Base-by-base conservation (phyloP, 176 grass and related monocot species). In the Tillandsia leiboldiana region DNA sequence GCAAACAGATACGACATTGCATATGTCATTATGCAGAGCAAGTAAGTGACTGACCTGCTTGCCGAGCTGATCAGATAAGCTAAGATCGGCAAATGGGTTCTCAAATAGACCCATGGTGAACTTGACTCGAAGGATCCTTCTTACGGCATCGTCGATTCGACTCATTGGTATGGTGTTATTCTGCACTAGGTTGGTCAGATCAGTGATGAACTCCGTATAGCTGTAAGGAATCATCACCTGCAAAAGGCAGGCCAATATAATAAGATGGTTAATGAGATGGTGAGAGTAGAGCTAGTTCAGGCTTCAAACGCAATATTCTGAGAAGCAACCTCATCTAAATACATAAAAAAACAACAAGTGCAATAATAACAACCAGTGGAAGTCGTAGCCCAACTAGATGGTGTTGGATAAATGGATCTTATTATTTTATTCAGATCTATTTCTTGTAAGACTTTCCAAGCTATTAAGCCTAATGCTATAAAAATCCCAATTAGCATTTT, bases 81-180 rank as follows among this genome's bases (percentile, higher is more conserved):
- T 77, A 53, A 11, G 10, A 58, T 78, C 65, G 9, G 24, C 72
- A 64, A 66, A 28, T 48, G 64, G 51, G 22, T 71, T 77, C 50
- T 76, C 62, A 22, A 74, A 73, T 4, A 75, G 53, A 29, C 69
- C 58, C 12, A 48, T 11, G 33, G 49, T 42, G 51, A 70, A 84
- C 2, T 73, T 84, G 10, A 65, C 63, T 17, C 73, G 58, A 26
- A 79, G 70, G 70, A 80, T 86, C 71, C 75, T 59, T 67, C 69
- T 61, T 14, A 83, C 58, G 54, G 68, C 69, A 72, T 70, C 69
- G 53, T 80, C 47, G 48, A 82, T 72, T 59, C 58, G 66, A 52
- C 20, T 70, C 63, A 69, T 70, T 23, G 72, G 26, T 11, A 82
- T 79, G 52, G 51, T 14, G 9, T 49, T 29, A 3, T 12, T 68